Conservation (phyloP, 306 rosid species). For the Alnus glutinosa region DNA sequence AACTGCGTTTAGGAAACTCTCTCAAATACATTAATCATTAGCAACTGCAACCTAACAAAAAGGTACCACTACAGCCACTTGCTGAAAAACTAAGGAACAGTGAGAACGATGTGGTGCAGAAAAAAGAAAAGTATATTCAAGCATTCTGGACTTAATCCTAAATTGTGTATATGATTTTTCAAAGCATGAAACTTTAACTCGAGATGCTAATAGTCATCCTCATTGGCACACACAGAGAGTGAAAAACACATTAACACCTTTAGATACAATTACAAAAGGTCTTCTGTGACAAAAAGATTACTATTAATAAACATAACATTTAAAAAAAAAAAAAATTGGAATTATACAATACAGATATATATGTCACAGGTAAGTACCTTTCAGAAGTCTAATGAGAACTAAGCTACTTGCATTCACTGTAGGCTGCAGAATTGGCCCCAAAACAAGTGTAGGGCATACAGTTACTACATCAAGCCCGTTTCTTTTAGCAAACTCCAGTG, state of each 20-base stretch:
- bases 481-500: conserved; percentile 49
- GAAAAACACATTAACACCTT: neutral
- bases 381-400: conserved; percentile 46
- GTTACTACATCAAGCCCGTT: conserved; percentile 52
- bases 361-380: conserved; percentile 40
- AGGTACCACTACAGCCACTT: neutral
- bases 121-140: too few species aligned
- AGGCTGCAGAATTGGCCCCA: conserved; percentile 67
- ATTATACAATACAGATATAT: conserved; percentile 4
- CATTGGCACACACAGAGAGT: neutral
- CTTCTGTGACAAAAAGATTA: neutral
- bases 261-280: neutral
- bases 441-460: conserved; percentile 53
- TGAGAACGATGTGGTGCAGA: too few species aligned
- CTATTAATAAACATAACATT: neutral
- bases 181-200: neutral
- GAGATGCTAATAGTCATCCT: neutral
- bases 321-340: neutral
- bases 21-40: neutral
- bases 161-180: neutral
- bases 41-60: neutral
- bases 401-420: conserved; percentile 60
- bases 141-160: neutral
- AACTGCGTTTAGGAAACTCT: neutral
- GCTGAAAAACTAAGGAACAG: neutral